Evolutionary conservation across 306 rosid species (phyloP).

Genomic region (Begonia fuchsioides): DNA sequence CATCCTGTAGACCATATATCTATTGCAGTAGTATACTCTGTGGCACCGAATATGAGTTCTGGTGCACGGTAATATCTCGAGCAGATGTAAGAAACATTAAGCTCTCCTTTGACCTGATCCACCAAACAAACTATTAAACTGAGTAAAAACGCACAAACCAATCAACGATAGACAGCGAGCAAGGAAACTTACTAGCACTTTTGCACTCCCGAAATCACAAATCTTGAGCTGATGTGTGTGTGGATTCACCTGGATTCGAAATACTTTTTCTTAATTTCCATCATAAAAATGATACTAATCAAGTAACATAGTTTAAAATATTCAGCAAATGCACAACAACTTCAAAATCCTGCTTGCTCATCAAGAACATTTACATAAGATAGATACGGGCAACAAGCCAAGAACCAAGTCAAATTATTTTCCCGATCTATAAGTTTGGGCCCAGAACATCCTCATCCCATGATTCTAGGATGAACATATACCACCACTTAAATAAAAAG

Average conservation of each 20-base stretch:
- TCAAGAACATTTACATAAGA: no score
- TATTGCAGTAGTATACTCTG: slow-evolving; percentile 92
- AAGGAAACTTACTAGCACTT: slow-evolving; percentile 66
- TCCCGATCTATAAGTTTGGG: no score
- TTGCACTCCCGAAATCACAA: slow-evolving; percentile 98
- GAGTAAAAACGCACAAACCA: slow-evolving; percentile 3
- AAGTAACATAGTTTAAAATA: neutral
- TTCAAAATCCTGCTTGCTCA: no score
- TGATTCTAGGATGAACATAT: no score
- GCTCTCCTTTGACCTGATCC: slow-evolving; percentile 93
- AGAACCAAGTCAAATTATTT: no score
- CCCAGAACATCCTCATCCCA: no score
- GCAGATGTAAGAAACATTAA: slow-evolving; percentile 95
- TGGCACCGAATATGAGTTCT: slow-evolving; percentile 95
- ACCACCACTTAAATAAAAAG: no score
- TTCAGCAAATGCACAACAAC: neutral
- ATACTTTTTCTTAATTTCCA: slow-evolving; percentile 15
- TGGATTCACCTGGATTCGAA: slow-evolving; percentile 80
- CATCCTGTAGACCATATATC: slow-evolving; percentile 99
- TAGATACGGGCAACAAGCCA: no score
- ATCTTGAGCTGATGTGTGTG: slow-evolving; percentile 95
- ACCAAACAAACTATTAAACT: slow-evolving; percentile 2
- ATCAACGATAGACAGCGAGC: slow-evolving; percentile 8
- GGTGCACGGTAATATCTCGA: slow-evolving; percentile 99
- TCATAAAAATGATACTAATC: neutral